Evolutionary conservation across 495 filamentous ascomycete species (phyloP).

Genomic region (Bombardia bombarda): DNA sequence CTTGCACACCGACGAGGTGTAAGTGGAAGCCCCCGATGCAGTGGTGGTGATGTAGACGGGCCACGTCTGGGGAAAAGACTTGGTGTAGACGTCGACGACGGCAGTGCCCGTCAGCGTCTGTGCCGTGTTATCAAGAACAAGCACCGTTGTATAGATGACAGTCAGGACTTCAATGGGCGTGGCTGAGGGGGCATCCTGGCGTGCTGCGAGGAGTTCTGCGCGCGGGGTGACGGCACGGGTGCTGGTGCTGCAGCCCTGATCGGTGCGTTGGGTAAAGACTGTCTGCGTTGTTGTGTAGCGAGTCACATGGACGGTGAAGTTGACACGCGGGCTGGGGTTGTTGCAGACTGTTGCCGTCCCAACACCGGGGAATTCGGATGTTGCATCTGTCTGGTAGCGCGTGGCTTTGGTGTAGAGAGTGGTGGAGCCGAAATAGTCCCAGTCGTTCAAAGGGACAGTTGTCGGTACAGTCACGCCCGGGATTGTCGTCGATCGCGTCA

Average conservation of each 20-base stretch:
- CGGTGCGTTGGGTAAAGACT: background rate
- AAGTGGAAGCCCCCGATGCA: background rate
- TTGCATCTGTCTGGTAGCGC: background rate
- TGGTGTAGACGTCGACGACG: conserved; percentile 6
- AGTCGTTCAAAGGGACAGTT: conserved; percentile 19
- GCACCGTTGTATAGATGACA: conserved; percentile 9
- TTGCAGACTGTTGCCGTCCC: background rate
- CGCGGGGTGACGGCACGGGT: too few relatives aligned
- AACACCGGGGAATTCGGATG: background rate
- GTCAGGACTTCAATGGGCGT: conserved; percentile 6
- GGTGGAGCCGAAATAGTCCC: conserved; percentile 25
- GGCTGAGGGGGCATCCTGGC: background rate
- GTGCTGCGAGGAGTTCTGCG: too few relatives aligned
- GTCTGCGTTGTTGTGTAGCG: background rate
- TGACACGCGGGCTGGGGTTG: background rate
- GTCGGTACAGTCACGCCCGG: background rate
- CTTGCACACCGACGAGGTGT: background rate
- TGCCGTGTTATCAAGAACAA: conserved; percentile 4
- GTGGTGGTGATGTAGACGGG: background rate
- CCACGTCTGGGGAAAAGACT: background rate
- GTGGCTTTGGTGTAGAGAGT: conserved; percentile 5
- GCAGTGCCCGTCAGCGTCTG: conserved; percentile 9
- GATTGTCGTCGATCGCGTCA: conserved; percentile 7
- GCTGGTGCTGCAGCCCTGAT: too few relatives aligned
- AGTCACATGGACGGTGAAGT: background rate